phyloP scores from a whole-genome alignment of 2,329 filamentous ascomycete genomes.

The Pseudocercospora eumusae region DNA sequence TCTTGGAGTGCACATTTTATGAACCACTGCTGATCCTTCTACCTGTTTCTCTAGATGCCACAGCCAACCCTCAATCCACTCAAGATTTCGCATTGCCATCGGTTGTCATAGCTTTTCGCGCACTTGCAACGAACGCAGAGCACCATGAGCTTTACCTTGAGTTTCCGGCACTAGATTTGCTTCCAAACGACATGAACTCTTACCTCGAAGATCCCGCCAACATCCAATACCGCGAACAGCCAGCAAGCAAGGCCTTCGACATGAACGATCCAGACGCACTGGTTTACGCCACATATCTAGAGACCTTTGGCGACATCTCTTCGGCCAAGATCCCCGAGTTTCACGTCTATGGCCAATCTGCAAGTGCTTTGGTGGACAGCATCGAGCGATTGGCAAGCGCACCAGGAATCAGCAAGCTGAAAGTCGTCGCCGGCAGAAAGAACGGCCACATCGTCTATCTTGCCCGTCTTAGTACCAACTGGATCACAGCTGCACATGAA shows the following conservation, averaged over 20 bases:
- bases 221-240: constrained; percentile 3
- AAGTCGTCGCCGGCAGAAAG: constrained; percentile 1
- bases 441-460: neutral
- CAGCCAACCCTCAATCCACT: neutral
- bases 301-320: neutral
- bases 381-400: neutral
- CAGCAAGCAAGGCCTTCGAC: neutral
- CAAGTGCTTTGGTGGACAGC: neutral
- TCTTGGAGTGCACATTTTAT: too few species aligned
- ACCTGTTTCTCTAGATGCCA: neutral
- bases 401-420: constrained; percentile 10
- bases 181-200: neutral
- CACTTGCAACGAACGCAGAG: neutral
- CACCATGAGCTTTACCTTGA: constrained; percentile 10
- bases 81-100: neutral
- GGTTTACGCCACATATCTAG: neutral
- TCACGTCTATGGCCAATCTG: neutral
- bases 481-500: neutral
- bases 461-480: neutral
- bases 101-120: neutral
- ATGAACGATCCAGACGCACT: neutral
- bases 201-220: constrained; percentile 3
- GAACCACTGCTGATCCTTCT: too few species aligned
- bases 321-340: neutral
- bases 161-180: constrained; percentile 8